phyloP scores from a whole-genome alignment of 106 monocot genomes.

The Acanthochlamys bracteata region DNA sequence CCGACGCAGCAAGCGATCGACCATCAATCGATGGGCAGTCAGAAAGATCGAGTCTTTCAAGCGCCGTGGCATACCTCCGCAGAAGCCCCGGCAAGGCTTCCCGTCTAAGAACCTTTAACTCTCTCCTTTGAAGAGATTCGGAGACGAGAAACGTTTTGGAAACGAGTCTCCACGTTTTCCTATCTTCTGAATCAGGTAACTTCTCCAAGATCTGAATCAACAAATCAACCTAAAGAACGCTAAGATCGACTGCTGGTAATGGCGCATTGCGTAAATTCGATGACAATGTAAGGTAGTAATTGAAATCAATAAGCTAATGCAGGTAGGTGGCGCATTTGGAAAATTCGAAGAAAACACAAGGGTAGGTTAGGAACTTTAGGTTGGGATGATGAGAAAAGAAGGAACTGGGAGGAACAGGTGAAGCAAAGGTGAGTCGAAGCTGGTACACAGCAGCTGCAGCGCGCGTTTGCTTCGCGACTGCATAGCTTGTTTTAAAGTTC shows the following conservation, averaged over 20 bases:
- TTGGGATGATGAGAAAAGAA: constrained; percentile 76
- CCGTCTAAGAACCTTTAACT: constrained; percentile 32
- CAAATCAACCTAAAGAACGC: constrained; percentile 53
- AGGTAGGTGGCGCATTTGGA: background rate
- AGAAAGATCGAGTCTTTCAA: constrained; percentile 62
- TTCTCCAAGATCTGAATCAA: constrained; percentile 46
- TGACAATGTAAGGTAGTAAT: background rate
- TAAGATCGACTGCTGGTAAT: constrained; percentile 6
- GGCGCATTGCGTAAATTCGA: background rate
- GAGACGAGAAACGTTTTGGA: constrained; percentile 36
- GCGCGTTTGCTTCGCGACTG: constrained; percentile 4
- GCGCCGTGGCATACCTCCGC: constrained; percentile 16
- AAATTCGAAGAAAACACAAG: too few species aligned
- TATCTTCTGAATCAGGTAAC: constrained; percentile 29
- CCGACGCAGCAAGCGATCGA: constrained; percentile 11
- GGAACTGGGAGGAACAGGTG: constrained; percentile 34
- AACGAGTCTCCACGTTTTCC: constrained; percentile 57
- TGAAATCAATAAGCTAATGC: too few species aligned
- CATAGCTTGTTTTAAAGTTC: constrained; percentile 12
- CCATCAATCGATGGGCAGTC: constrained; percentile 44
- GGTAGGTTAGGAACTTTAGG: constrained; percentile 17
- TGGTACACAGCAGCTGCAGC: constrained; percentile 22
- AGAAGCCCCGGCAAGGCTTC: constrained; percentile 34
- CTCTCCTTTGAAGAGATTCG: constrained; percentile 39
- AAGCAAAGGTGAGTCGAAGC: constrained; percentile 19